phyloP scores from a whole-genome alignment of 208 protist species.

The Spongospora subterranea region DNA sequence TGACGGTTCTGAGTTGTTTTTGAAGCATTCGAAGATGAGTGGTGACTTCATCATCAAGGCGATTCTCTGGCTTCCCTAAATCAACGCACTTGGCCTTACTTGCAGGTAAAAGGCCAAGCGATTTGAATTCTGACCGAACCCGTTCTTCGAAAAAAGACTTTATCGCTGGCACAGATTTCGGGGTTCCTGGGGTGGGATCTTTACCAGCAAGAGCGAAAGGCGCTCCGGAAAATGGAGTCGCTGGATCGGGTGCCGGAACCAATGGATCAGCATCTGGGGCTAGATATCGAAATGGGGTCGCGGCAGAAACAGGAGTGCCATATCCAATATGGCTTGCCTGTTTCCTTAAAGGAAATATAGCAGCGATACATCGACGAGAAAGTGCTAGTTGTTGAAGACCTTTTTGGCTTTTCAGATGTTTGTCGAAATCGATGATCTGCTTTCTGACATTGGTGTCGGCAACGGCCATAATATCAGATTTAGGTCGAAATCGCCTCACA shows the following conservation, averaged over 20 bases:
- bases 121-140: constrained; percentile 28
- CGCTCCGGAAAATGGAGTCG: not conserved
- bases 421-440: constrained; percentile 48
- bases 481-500: constrained; percentile 11
- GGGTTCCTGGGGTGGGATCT: not conserved
- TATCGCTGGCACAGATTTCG: not conserved
- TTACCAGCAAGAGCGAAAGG: not conserved
- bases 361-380: constrained; percentile 1
- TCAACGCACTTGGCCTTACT: constrained; percentile 50
- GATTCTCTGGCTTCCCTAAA: constrained; percentile 18
- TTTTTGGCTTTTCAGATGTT: constrained; percentile 7
- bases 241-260: not conserved
- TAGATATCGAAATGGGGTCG: not conserved
- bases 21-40: constrained; percentile 28
- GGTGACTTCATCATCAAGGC: constrained; percentile 35
- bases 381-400: constrained; percentile 11
- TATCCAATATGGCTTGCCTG: not conserved
- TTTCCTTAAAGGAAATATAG: constrained; percentile 47
- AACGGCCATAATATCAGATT: constrained; percentile 40
- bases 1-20: constrained; percentile 4
- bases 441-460: constrained; percentile 31
- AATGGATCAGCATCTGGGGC: not conserved
- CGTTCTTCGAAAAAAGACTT: constrained; percentile 55
- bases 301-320: not conserved
- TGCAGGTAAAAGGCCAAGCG: not conserved